Conservation (phyloP, 75 land plant genomes). For the Picea glauca region DNA sequence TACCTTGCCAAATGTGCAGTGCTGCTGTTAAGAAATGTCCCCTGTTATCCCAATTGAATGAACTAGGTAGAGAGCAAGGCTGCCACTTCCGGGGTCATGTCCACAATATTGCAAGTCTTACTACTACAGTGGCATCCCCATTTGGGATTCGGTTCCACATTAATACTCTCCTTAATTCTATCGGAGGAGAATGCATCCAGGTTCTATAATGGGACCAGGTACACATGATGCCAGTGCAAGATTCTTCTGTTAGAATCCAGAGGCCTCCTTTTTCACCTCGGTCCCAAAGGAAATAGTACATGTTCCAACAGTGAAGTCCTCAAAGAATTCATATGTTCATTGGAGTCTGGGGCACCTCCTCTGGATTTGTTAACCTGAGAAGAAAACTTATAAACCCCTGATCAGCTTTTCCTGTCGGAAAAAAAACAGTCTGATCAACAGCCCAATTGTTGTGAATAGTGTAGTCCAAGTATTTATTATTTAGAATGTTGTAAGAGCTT, state of each 20-base stretch:
- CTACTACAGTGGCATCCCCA: too few relatives aligned
- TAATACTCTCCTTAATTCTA: constrained; percentile 7
- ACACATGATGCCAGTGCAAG: constrained; percentile 27
- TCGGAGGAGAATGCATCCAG: constrained; percentile 38
- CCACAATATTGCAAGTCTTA: constrained; percentile 3
- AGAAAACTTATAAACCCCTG: too few relatives aligned
- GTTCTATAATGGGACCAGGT: constrained; percentile 30
- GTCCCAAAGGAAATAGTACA: constrained; percentile 3
- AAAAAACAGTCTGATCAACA: constrained; percentile 20
- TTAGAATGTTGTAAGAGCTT: too few relatives aligned
- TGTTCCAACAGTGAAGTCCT: constrained; percentile 10
- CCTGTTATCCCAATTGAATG: too few relatives aligned
- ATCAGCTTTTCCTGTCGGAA: constrained; percentile 21
- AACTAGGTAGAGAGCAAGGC: too few relatives aligned
- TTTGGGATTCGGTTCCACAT: neutral
- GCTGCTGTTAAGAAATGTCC: too few relatives aligned
- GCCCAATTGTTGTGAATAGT: constrained; percentile 10
- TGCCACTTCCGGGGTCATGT: neutral
- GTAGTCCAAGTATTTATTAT: too few relatives aligned
- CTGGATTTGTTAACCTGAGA: constrained; percentile 14
- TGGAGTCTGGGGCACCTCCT: neutral
- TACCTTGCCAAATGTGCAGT: too few relatives aligned
- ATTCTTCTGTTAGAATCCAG: constrained; percentile 25
- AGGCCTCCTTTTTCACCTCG: constrained; percentile 21
- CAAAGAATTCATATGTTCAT: neutral